A percentile compares a stretch with the other conserved stretches of the same genome.
phyloP scores from a whole-genome alignment of 331 rosid species.

The Stylosanthes scabra region DNA sequence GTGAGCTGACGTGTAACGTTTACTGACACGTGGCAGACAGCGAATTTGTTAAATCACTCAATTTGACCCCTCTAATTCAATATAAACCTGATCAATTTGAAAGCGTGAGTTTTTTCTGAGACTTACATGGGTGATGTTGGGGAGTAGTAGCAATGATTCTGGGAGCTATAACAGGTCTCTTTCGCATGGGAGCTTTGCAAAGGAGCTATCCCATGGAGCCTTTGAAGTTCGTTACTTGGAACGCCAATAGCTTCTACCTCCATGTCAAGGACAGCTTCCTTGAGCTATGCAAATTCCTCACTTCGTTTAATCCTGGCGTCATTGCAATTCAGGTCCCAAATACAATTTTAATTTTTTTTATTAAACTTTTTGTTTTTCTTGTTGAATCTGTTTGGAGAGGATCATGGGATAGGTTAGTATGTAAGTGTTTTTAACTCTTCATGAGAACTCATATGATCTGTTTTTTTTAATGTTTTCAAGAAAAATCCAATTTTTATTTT shows the following conservation, averaged over 20 bases:
- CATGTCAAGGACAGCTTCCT: constrained; percentile 85
- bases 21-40: no score
- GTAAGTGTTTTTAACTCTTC: background rate
- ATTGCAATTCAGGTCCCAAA: constrained; percentile 76
- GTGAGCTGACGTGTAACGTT: no score
- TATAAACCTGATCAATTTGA: no score
- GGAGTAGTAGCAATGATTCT: no score
- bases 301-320: constrained; percentile 79
- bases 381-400: background rate
- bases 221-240: constrained; percentile 87
- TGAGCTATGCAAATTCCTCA: constrained; percentile 62
- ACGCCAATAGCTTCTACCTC: constrained; percentile 90
- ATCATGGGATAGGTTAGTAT: background rate
- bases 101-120: no score
- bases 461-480: background rate
- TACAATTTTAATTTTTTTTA: background rate
- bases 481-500: background rate
- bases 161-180: no score
- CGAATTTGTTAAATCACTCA: no score
- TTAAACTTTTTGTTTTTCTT: background rate
- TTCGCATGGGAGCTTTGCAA: no score
- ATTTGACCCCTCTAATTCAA: no score
- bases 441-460: background rate
- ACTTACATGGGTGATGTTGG: no score
- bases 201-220: no score